phyloP scores from a whole-genome alignment of 2,329 filamentous ascomycete genomes.

The Cladosporium phlei region DNA sequence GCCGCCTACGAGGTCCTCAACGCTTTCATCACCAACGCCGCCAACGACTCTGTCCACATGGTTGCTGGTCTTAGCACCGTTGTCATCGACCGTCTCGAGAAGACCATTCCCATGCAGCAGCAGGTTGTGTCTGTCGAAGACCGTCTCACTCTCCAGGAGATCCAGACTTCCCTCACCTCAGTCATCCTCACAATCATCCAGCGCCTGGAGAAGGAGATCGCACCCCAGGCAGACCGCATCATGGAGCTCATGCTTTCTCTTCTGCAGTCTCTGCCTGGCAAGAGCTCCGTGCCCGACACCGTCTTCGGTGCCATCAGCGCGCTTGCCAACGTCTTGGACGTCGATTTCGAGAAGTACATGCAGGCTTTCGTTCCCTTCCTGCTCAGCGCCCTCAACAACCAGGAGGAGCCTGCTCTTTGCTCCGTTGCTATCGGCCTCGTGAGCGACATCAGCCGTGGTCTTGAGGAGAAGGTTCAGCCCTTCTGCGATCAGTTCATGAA shows the following conservation, averaged over 20 bases:
- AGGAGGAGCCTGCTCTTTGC: slow-evolving; percentile 90
- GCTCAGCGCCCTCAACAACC: slow-evolving; percentile 89
- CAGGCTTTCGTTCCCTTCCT: slow-evolving; percentile 88
- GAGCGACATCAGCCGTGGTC: slow-evolving; percentile 88
- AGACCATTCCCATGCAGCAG: slow-evolving; percentile 79
- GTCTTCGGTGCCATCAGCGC: slow-evolving; percentile 88
- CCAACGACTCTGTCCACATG: slow-evolving; percentile 74
- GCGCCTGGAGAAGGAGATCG: slow-evolving; percentile 84
- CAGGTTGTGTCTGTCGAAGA: slow-evolving; percentile 98
- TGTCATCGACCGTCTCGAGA: slow-evolving; percentile 83
- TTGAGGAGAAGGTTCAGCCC: slow-evolving; percentile 85
- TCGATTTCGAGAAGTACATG: slow-evolving; percentile 96
- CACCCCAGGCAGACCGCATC: slow-evolving; percentile 84
- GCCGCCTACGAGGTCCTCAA: slow-evolving; percentile 97
- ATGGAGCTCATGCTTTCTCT: slow-evolving; percentile 86
- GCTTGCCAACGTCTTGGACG: slow-evolving; percentile 85
- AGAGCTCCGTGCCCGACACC: slow-evolving; percentile 91
- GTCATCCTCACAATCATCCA: slow-evolving; percentile 89
- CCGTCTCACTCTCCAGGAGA: slow-evolving; percentile 90
- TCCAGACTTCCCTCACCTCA: slow-evolving; percentile 91
- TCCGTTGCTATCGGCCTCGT: slow-evolving; percentile 96
- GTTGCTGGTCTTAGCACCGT: slow-evolving; percentile 81
- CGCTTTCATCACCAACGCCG: slow-evolving; percentile 86
- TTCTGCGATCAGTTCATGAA: slow-evolving; percentile 99
- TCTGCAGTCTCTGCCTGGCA: slow-evolving; percentile 68